Percentiles rank a stretch among this genome's conserved stretches.
Conservation (phyloP, 495 filamentous ascomycete genomes). For the Neurospora sp. region DNA sequence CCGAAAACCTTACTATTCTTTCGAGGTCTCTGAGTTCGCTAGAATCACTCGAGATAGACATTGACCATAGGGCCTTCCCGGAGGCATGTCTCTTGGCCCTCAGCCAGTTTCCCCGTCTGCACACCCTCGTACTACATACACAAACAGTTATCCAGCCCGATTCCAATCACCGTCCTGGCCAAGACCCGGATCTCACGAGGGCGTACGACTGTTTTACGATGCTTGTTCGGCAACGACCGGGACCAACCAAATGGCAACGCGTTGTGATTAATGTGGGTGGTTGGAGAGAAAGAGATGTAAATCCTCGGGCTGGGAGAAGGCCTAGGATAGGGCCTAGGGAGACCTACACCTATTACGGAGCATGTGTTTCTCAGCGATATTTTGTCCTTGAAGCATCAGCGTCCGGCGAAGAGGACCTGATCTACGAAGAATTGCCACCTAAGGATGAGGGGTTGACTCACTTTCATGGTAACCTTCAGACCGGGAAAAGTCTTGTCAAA, state of each 20-base stretch:
- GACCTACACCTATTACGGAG: not conserved
- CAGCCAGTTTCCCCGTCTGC: not conserved
- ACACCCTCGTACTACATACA: not conserved
- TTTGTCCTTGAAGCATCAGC: not conserved
- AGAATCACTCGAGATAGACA: not conserved
- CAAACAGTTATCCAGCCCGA: not conserved
- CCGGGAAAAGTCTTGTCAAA: not conserved
- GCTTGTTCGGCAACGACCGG: not conserved
- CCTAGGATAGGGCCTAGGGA: not conserved
- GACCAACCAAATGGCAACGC: not conserved
- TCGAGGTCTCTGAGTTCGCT: not conserved
- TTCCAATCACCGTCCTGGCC: not conserved
- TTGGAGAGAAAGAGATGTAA: not conserved
- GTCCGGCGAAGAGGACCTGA: not conserved
- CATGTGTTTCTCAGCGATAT: not conserved
- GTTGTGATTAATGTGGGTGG: not conserved
- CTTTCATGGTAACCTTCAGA: not conserved
- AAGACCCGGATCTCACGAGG: not conserved
- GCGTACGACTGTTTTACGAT: not conserved
- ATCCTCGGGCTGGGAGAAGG: not conserved
- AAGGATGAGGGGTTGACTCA: not conserved
- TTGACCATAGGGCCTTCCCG: not conserved
- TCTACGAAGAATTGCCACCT: not conserved
- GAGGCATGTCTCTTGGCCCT: not conserved
- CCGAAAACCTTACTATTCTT: not conserved